Evolutionary conservation across 495 filamentous ascomycete genomes (phyloP).

Genomic region (Haplographium delicatum): DNA sequence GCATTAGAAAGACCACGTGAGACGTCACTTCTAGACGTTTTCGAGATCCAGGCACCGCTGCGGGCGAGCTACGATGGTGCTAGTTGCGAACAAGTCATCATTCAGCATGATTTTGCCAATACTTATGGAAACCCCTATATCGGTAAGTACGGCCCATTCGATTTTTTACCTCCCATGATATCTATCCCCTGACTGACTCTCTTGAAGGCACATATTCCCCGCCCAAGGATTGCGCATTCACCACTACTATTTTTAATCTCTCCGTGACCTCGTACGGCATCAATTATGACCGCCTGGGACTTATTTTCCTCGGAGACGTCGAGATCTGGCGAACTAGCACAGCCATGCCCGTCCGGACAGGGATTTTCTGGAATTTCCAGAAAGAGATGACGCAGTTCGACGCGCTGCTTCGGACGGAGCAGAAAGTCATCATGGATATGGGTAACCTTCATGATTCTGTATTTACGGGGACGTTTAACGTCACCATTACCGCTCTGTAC

Average conservation of each 20-base stretch:
- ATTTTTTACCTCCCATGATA: too few species aligned
- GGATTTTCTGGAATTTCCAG: constrained; percentile 67
- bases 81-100: constrained; percentile 34
- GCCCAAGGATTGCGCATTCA: constrained; percentile 66
- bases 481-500: constrained; percentile 56
- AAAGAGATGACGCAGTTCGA: constrained; percentile 79
- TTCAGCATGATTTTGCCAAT: constrained; percentile 65
- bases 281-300: constrained; percentile 72
- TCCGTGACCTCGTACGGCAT: constrained; percentile 66
- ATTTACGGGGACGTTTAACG: constrained; percentile 53
- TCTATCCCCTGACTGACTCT: not conserved
- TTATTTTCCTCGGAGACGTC: constrained; percentile 71
- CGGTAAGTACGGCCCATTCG: constrained; percentile 42
- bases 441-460: constrained; percentile 62
- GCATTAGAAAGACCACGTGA: too few species aligned
- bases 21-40: constrained; percentile 1
- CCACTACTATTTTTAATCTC: constrained; percentile 71
- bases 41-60: constrained; percentile 11
- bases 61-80: constrained; percentile 8
- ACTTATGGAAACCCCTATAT: constrained; percentile 75
- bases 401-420: constrained; percentile 54
- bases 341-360: constrained; percentile 60
- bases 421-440: constrained; percentile 80
- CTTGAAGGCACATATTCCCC: constrained; percentile 47
- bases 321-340: constrained; percentile 83